Base-by-base conservation (phyloP, 139 green algal genomes). In the Coelastrella sp. region DNA sequence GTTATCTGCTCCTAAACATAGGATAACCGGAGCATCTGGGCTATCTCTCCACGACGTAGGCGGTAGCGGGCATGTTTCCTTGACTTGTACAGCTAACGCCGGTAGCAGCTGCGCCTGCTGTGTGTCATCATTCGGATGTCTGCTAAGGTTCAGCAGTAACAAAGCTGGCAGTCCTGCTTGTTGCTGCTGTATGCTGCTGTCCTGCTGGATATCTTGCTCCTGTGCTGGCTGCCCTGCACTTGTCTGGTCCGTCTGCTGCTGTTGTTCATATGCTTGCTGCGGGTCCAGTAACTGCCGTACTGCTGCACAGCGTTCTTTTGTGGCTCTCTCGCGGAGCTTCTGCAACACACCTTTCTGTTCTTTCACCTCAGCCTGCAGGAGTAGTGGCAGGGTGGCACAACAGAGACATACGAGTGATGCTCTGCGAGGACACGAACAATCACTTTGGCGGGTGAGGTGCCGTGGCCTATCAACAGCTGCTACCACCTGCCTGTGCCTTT, bases 1-100 rank as follows among this genome's bases (percentile, higher is more conserved):
- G 90, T 98, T 98, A 95, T 98, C 96, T 10, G 94, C 87, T 7
- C 86, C 84, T 7, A 97, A 90, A 88, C 94, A 97, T 68, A 88
- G 32, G 20, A 88, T 19, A 6, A 87, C 13, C 10, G 83, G 83
- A 19, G 68, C n/a, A 17, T 80, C 7, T 4, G 83, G 83, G 13
- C 6, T 22, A 19, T 88, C 83, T 4, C 54, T n/a, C 3, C 17
- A 13, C 6, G 83, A 88, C 3, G 19, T 57, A 2, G 83, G 83
- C 19, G 61, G 47, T 7, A 88, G 56, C 11, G 83, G 76, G 32
- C 78, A 76, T 22, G 71, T 82, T 3, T 86, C 60, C 8, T 86
- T 22, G 5, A 83, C 66, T 4, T 68, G 66, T 3, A 97, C 90
- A 47, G 94, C 60, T 5, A 97, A 74, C 0, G 95, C 95, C 4